These are phyloP conservation scores for Aspergillus leporis DNA, from an alignment of 495 filamentous ascomycete genomes.

Conservation along the genomic window DNA sequence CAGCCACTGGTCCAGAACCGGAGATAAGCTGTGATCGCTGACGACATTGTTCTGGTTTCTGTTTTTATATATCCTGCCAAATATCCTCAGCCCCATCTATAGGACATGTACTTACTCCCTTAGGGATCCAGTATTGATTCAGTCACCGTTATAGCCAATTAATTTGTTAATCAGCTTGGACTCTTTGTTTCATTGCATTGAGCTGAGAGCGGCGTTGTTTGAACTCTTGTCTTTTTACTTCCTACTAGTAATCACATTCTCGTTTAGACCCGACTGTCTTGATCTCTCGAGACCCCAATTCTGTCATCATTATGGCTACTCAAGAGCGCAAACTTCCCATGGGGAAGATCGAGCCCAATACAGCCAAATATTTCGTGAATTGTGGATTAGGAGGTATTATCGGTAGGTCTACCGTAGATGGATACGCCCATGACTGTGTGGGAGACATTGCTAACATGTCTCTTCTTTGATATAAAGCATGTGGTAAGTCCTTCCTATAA, in stretches of 20 bases:
- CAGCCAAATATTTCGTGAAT: constrained; percentile 64
- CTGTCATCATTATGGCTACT: constrained; percentile 29
- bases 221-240: neutral
- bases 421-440: neutral
- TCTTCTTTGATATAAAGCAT: constrained; percentile 41
- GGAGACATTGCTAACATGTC: neutral
- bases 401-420: constrained; percentile 40
- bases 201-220: neutral
- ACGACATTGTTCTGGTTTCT: constrained; percentile 2
- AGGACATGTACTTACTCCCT: neutral
- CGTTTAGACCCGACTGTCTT: neutral
- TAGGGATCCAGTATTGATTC: neutral
- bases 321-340: constrained; percentile 45
- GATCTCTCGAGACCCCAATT: too few relatives aligned
- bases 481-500: constrained; percentile 44
- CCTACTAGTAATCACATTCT: neutral
- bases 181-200: neutral
- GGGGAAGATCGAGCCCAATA: constrained; percentile 65
- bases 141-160: neutral
- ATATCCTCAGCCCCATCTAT: neutral
- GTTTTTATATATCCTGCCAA: neutral
- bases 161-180: neutral
- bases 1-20: neutral
- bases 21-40: constrained; percentile 2
- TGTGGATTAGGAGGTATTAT: constrained; percentile 67